Percentiles rank a stretch among this genome's conserved stretches.
Conservation (phyloP, 495 filamentous ascomycete genomes). For the Sordaria brevicollis region DNA sequence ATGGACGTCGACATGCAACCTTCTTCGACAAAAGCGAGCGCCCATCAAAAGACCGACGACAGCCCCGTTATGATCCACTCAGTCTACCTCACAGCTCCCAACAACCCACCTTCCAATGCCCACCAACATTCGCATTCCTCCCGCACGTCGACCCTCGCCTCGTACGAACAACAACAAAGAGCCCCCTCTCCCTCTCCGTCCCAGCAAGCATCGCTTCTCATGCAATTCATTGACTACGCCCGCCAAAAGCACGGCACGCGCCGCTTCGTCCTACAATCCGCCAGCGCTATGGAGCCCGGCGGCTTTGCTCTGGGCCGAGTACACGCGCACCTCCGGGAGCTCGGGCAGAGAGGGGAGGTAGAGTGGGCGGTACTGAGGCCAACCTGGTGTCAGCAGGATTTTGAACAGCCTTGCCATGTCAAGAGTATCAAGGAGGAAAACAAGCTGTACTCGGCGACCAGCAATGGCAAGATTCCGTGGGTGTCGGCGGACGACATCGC, state of each 20-base stretch:
- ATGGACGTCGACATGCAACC: not conserved
- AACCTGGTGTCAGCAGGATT: constrained; percentile 37
- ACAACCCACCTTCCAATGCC: not conserved
- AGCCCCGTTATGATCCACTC: constrained; percentile 11
- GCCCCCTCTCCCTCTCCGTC: not conserved
- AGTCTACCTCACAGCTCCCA: constrained; percentile 29
- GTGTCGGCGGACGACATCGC: constrained; percentile 40
- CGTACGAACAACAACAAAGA: not conserved
- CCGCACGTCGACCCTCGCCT: not conserved
- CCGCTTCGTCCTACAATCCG: constrained; percentile 36
- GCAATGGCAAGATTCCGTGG: constrained; percentile 35
- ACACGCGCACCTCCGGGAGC: constrained; percentile 27
- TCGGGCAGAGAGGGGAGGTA: constrained; percentile 26
- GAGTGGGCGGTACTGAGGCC: constrained; percentile 34
- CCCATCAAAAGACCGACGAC: not conserved
- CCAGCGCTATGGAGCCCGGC: constrained; percentile 23
- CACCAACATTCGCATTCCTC: not conserved
- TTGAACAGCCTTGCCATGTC: constrained; percentile 17
- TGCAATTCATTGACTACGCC: constrained; percentile 30
- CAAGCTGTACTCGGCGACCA: constrained; percentile 34
- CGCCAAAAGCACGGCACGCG: constrained; percentile 18
- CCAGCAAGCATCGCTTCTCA: constrained; percentile 14
- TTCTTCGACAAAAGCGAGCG: not conserved
- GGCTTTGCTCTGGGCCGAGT: constrained; percentile 25
- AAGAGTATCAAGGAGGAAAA: constrained; percentile 28